These are phyloP conservation scores for Orobanche coerulescens DNA, from an alignment of 257 asterid species.

Conservation along the genomic window DNA sequence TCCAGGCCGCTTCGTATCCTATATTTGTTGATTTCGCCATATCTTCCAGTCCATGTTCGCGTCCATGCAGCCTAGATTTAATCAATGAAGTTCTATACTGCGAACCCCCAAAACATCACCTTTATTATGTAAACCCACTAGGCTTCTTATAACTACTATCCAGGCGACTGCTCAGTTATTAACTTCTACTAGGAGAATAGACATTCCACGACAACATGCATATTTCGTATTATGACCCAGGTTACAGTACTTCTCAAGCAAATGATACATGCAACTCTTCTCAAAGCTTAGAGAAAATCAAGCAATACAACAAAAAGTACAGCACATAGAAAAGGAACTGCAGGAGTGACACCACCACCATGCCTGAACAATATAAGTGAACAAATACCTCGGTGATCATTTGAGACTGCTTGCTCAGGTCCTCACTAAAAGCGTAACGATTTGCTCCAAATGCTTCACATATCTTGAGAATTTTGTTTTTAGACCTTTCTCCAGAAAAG, in stretches of 20 bases:
- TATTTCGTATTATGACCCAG: not conserved
- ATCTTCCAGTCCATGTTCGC: too few species aligned
- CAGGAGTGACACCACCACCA: not conserved
- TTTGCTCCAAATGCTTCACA: conserved; percentile 99
- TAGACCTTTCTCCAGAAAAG: conserved; percentile 97
- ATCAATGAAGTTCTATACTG: not conserved
- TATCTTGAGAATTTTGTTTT: conserved; percentile 79
- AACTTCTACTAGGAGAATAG: not conserved
- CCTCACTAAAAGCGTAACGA: conserved; percentile 79
- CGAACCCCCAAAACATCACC: conserved; percentile 3
- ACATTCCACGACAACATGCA: not conserved
- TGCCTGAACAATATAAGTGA: not conserved
- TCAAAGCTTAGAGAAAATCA: conserved; percentile 1
- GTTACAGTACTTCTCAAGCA: not conserved
- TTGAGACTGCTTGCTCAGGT: conserved; percentile 67
- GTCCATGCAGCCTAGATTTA: too few species aligned
- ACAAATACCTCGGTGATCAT: conserved; percentile 60
- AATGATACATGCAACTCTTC: not conserved
- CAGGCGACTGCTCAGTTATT: not conserved
- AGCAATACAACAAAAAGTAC: conserved; percentile 4
- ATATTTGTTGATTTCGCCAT: too few species aligned
- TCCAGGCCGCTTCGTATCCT: too few species aligned
- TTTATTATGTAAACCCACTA: conserved; percentile 3
- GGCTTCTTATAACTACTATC: not conserved
- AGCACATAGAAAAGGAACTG: not conserved